Percentiles rank a stretch among this genome's conserved stretches.
Evolutionary conservation across 495 filamentous ascomycete species (phyloP).

Genomic region (Daldinia caldariorum): DNA sequence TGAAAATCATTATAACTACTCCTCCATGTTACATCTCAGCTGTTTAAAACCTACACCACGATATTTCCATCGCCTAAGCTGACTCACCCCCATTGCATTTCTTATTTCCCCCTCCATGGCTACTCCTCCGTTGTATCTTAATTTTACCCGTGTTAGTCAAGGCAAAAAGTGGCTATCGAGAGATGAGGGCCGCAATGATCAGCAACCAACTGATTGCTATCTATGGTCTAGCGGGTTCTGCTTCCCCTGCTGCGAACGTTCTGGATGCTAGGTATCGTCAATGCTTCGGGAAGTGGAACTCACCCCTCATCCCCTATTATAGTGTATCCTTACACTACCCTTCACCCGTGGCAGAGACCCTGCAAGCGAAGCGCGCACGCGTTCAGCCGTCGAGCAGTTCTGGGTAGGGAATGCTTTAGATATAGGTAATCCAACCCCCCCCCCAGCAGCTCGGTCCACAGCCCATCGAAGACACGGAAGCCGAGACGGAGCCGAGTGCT

Average conservation of each 20-base stretch:
- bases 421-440: not conserved
- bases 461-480: not conserved
- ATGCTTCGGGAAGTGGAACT: constrained; percentile 11
- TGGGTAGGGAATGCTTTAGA: no score
- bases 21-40: not conserved
- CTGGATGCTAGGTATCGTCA: constrained; percentile 1
- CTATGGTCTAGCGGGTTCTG: constrained; percentile 5
- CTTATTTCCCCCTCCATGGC: not conserved
- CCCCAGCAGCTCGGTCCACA: not conserved
- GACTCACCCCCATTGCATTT: not conserved
- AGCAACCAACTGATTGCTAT: constrained; percentile 1
- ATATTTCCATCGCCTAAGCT: no score
- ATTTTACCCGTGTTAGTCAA: not conserved
- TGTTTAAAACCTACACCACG: not conserved
- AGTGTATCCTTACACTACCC: not conserved
- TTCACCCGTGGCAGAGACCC: not conserved
- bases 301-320: constrained; percentile 11
- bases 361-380: not conserved
- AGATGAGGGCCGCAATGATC: constrained; percentile 7
- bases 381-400: not conserved
- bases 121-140: not conserved
- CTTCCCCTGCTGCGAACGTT: constrained; percentile 3
- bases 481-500: not conserved
- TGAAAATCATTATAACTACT: not conserved
- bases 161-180: not conserved